Conservation (phyloP, 73 alveolate genomes). For the Paramecium caudatum region DNA sequence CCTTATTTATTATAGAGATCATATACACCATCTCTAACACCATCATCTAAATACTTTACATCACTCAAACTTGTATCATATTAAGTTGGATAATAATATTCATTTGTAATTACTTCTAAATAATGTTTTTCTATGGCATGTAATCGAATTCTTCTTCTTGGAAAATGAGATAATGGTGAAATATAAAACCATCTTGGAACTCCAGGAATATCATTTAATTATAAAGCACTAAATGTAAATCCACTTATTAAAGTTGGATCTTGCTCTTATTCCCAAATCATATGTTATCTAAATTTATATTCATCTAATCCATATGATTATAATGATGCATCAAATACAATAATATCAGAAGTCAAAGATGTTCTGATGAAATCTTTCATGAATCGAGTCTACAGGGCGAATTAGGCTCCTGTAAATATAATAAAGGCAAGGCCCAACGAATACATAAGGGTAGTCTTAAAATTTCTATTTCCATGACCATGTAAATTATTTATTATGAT, state of each 20-base stretch:
- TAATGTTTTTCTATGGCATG: slow-evolving; percentile 75
- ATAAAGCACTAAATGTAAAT: slow-evolving; percentile 71
- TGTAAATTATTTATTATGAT: slow-evolving; percentile 90
- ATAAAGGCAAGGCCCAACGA: slow-evolving; percentile 94
- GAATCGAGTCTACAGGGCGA: slow-evolving; percentile 83
- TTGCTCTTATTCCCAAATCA: slow-evolving; percentile 31
- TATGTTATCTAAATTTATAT: slow-evolving; percentile 74
- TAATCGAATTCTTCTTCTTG: slow-evolving; percentile 60
- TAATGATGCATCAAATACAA: slow-evolving; percentile 71
- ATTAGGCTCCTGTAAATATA: slow-evolving; percentile 94
- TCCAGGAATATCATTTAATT: slow-evolving; percentile 56
- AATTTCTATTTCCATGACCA: slow-evolving; percentile 94
- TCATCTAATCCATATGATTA: slow-evolving; percentile 85
- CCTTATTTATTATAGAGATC: slow-evolving; percentile 67
- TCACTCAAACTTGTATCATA: slow-evolving; percentile 79
- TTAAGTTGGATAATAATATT: slow-evolving; percentile 77
- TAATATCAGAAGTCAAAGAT: slow-evolving; percentile 83
- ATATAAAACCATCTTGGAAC: slow-evolving; percentile 48
- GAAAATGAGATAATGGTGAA: slow-evolving; percentile 69
- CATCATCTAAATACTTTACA: slow-evolving; percentile 2
- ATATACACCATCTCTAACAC: slow-evolving; percentile 67
- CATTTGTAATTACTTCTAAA: slow-evolving; percentile 69
- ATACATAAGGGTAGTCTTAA: slow-evolving; percentile 94
- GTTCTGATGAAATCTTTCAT: slow-evolving; percentile 77
- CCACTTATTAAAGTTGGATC: slow-evolving; percentile 65